Percentiles rank a stretch among this genome's conserved stretches.
These are phyloP conservation scores for Mycena indigotica DNA, from an alignment of 768 basidiomycete genomes.

Conservation along the genomic window DNA sequence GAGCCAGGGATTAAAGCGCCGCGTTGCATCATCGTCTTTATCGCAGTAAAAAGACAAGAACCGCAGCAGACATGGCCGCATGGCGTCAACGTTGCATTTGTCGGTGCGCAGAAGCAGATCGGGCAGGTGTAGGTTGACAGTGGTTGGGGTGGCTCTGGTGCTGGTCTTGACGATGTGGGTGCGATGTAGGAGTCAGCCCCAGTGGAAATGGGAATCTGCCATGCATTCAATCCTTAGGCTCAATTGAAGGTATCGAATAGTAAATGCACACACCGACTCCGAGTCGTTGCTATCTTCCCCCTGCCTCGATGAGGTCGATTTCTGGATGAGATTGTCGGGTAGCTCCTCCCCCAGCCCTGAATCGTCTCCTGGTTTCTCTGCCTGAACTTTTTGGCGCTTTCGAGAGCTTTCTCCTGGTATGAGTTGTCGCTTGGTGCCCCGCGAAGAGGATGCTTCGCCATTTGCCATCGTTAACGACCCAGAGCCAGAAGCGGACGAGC, in stretches of 20 bases:
- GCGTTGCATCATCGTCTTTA: slow-evolving; percentile 63
- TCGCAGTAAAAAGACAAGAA: slow-evolving; percentile 70
- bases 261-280: not conserved
- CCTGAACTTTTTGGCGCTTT: not conserved
- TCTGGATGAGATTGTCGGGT: not conserved
- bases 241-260: too few species aligned
- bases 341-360: not conserved
- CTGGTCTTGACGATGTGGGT: slow-evolving; percentile 8
- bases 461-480: not conserved
- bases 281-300: not conserved
- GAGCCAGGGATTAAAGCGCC: slow-evolving; percentile 35
- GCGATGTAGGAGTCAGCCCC: not conserved
- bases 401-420: not conserved
- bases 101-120: slow-evolving; percentile 76
- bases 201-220: too few species aligned
- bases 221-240: too few species aligned
- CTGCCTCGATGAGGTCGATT: not conserved
- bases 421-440: not conserved
- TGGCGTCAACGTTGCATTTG: slow-evolving; percentile 74
- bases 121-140: slow-evolving; percentile 75
- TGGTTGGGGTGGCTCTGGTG: slow-evolving; percentile 31
- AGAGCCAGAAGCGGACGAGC: not conserved
- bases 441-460: not conserved
- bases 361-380: not conserved
- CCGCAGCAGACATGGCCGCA: slow-evolving; percentile 84